Conservation (phyloP, 2,329 filamentous ascomycete species). For the Purpureocillium lavendulum region DNA sequence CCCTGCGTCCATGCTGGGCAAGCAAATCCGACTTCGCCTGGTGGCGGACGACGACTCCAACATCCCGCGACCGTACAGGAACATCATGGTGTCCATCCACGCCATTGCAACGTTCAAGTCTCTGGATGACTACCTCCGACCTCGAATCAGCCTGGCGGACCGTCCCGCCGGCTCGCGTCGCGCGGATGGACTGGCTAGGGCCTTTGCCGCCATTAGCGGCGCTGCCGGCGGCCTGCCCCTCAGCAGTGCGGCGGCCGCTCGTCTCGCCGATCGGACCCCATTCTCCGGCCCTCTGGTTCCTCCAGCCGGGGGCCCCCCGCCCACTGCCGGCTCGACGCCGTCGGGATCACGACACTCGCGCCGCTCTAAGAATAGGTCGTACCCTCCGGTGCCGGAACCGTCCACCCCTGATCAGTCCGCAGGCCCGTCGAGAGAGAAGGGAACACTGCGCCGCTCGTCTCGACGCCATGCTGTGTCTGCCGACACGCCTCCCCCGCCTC, state of each 20-base stretch:
- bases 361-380: conserved; percentile 38
- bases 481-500: conserved; percentile 42
- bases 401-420: conserved; percentile 36
- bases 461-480: conserved; percentile 47
- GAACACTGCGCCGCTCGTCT: conserved; percentile 51
- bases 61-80: conserved; percentile 78
- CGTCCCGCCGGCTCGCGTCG: conserved; percentile 52
- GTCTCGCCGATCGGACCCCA: conserved; percentile 36
- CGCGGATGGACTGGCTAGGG: conserved; percentile 57
- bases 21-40: conserved; percentile 84
- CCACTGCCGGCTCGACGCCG: conserved; percentile 20
- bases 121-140: conserved; percentile 88
- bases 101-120: conserved; percentile 97
- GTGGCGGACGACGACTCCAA: conserved; percentile 85
- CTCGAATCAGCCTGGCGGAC: conserved; percentile 75
- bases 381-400: conserved; percentile 29
- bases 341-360: conserved; percentile 36
- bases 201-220: conserved; percentile 70
- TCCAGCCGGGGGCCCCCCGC: conserved; percentile 26
- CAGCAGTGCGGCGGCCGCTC: conserved; percentile 34
- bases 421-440: conserved; percentile 48
- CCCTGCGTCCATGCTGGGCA: conserved; percentile 90
- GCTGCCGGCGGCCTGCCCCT: conserved; percentile 57
- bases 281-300: conserved; percentile 26
- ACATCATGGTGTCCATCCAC: conserved; percentile 97